Percentiles rank a stretch among this genome's conserved stretches.
These are phyloP conservation scores for Yamadazyma pseudoaaseri DNA, from an alignment of 1,139 yeast genomes.

Conservation along the genomic window DNA sequence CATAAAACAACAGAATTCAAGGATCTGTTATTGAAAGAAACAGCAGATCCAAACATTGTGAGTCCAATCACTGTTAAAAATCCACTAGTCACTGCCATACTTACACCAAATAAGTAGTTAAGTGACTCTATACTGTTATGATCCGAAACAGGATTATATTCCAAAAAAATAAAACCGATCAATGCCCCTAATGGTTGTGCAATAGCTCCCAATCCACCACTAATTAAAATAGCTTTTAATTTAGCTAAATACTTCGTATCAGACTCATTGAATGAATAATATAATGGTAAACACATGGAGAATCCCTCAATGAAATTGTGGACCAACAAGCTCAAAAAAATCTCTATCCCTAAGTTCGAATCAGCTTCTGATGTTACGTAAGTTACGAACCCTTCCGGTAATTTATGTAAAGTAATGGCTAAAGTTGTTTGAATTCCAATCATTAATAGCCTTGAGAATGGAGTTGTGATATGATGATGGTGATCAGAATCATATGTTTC, in stretches of 20 bases:
- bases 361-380: conserved; percentile 77
- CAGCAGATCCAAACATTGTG: conserved; percentile 82
- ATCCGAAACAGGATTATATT: conserved; percentile 22
- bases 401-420: conserved; percentile 84
- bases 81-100: conserved; percentile 79
- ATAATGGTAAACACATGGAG: conserved; percentile 88
- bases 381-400: conserved; percentile 93
- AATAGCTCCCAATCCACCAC: conserved; percentile 72
- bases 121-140: conserved; percentile 31
- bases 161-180: conserved; percentile 60
- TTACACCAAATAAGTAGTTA: conserved; percentile 54
- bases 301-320: conserved; percentile 97
- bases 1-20: conserved; percentile 53
- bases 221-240: conserved; percentile 59
- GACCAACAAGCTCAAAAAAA: conserved; percentile 78
- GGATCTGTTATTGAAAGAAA: conserved; percentile 61
- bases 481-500: conserved; percentile 37
- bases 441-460: conserved; percentile 71
- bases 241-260: conserved; percentile 35
- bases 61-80: conserved; percentile 77
- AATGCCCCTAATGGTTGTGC: conserved; percentile 91
- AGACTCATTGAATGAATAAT: conserved; percentile 50
- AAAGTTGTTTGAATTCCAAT: conserved; percentile 89
- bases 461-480: conserved; percentile 80
- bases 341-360: conserved; percentile 69